Conservation (phyloP, 2,329 filamentous ascomycete genomes). For the Helminthosporium solani region DNA sequence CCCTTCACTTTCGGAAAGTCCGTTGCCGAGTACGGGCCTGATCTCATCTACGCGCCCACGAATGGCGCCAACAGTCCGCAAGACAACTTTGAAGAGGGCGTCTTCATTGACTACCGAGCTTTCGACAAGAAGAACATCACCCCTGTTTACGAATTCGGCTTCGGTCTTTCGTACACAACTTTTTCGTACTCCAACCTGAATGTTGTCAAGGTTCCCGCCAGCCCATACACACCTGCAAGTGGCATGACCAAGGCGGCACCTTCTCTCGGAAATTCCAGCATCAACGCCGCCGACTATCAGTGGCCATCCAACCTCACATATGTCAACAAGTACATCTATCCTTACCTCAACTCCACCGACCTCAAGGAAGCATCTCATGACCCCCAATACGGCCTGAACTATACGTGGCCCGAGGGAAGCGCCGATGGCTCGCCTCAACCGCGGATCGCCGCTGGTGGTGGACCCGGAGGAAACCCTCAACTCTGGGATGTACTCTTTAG, state of each 20-base stretch:
- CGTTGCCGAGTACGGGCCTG: conserved; percentile 66
- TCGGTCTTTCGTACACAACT: conserved; percentile 76
- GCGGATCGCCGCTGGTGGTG: conserved; percentile 64
- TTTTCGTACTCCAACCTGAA: conserved; percentile 72
- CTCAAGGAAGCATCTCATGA: conserved; percentile 60
- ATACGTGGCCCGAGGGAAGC: conserved; percentile 60
- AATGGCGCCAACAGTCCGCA: conserved; percentile 68
- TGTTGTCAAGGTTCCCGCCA: conserved; percentile 53
- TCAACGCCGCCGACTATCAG: conserved; percentile 62
- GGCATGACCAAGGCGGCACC: conserved; percentile 66
- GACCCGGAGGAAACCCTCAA: conserved; percentile 58
- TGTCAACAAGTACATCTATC: conserved; percentile 65
- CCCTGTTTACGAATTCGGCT: conserved; percentile 79
- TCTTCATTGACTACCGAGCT: conserved; percentile 78
- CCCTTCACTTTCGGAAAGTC: conserved; percentile 78
- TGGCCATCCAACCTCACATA: conserved; percentile 63
- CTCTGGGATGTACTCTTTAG: conserved; percentile 71
- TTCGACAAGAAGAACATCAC: conserved; percentile 67
- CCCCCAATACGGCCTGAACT: conserved; percentile 60
- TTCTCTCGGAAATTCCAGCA: conserved; percentile 64
- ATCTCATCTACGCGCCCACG: conserved; percentile 68
- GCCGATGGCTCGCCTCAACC: conserved; percentile 59
- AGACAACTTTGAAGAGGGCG: conserved; percentile 71
- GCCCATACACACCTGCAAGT: conserved; percentile 59
- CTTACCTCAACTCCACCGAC: conserved; percentile 66